phyloP scores from a whole-genome alignment of 73 alveolate genomes.

The Breviolum minutum region DNA sequence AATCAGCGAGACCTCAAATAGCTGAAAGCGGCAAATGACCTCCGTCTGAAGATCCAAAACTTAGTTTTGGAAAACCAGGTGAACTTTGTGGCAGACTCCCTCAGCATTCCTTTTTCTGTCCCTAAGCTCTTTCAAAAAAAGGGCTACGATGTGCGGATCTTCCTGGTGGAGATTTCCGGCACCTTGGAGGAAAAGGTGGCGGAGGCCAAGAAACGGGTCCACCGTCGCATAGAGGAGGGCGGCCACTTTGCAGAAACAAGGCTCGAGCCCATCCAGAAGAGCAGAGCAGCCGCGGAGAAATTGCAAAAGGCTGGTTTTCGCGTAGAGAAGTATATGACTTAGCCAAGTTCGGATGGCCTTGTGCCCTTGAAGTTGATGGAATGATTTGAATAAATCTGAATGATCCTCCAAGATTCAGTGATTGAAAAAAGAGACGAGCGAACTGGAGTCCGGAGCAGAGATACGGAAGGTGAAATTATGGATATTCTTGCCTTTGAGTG shows the following conservation, averaged over 20 bases:
- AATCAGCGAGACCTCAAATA: not conserved
- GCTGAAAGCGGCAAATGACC: not conserved
- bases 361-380: not conserved
- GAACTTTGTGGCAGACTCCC: not conserved
- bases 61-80: not conserved
- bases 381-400: not conserved
- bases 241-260: not conserved
- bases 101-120: not conserved
- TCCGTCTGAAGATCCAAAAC: not conserved
- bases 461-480: no score
- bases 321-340: no score
- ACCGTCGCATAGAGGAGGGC: not conserved
- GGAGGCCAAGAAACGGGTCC: not conserved
- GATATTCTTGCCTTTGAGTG: no score
- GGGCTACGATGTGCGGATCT: not conserved
- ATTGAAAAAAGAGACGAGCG: no score
- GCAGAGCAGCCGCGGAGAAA: not conserved
- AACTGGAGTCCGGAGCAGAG: no score
- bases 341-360: not conserved
- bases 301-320: no score
- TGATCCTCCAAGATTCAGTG: no score
- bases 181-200: not conserved
- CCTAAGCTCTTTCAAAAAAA: not conserved
- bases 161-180: not conserved
- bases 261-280: not conserved